Conservation (phyloP, 257 asterid genomes). For the Petrea volubilis region DNA sequence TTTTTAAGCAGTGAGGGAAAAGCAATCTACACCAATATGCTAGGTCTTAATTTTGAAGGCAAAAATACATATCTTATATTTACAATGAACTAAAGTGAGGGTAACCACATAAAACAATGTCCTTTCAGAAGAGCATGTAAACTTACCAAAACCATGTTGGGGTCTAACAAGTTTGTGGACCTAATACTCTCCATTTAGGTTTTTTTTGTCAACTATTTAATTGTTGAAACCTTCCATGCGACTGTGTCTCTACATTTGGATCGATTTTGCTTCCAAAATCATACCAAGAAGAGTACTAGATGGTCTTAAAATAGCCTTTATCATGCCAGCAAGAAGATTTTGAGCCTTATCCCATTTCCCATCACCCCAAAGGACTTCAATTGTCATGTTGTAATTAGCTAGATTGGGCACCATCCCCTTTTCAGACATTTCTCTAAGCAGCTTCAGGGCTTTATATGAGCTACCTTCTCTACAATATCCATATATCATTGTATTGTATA, state of each 20-base stretch:
- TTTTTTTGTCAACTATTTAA: not conserved
- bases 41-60: not conserved
- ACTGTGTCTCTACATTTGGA: slow-evolving; percentile 8
- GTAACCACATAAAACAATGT: not conserved
- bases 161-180: not conserved
- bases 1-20: not conserved
- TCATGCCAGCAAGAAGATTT: slow-evolving; percentile 46
- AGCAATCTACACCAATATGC: not conserved
- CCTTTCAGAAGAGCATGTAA: not conserved
- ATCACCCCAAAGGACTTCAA: slow-evolving; percentile 54
- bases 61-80: not conserved
- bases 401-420: slow-evolving; percentile 61
- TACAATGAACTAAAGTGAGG: not conserved
- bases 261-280: slow-evolving; percentile 24
- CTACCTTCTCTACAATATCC: slow-evolving; percentile 72
- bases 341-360: slow-evolving; percentile 55
- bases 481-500: slow-evolving; percentile 65
- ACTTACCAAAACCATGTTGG: not conserved
- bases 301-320: slow-evolving; percentile 56
- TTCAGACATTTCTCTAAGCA: slow-evolving; percentile 58
- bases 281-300: slow-evolving; percentile 29
- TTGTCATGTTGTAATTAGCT: slow-evolving; percentile 67
- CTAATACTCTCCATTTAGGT: slow-evolving; percentile 6
- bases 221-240: not conserved
- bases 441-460: slow-evolving; percentile 63